phyloP scores from a whole-genome alignment of 208 protist species.

The Trypanosoma platydactyli region DNA sequence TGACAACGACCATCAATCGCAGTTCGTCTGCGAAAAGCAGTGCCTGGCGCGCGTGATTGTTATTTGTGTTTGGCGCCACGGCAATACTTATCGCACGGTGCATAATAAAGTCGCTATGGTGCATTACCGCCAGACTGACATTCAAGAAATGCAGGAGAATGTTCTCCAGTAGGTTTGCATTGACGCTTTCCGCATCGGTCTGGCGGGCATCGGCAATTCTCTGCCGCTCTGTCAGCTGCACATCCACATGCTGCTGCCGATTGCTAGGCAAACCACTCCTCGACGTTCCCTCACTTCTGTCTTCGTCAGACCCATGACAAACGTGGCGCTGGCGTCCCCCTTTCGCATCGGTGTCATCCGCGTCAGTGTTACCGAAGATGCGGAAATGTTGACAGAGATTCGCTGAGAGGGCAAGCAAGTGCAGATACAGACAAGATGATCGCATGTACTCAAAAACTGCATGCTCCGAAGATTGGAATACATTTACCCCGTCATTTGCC shows the following conservation, averaged over 20 bases:
- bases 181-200: constrained; percentile 44
- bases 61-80: constrained; percentile 18
- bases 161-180: constrained; percentile 55
- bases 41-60: constrained; percentile 20
- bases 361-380: constrained; percentile 28
- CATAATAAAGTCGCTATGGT: constrained; percentile 61
- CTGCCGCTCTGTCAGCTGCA: constrained; percentile 12
- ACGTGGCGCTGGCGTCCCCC: neutral
- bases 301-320: constrained; percentile 14
- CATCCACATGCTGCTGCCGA: neutral
- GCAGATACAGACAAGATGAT: constrained; percentile 52
- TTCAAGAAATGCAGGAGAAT: constrained; percentile 75
- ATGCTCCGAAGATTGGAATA: constrained; percentile 36
- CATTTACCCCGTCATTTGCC: neutral
- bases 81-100: constrained; percentile 51
- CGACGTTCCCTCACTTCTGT: neutral
- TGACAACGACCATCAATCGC: constrained; percentile 44
- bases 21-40: constrained; percentile 62
- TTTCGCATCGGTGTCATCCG: neutral
- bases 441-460: constrained; percentile 62
- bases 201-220: constrained; percentile 34
- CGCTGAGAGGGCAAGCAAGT: constrained; percentile 49
- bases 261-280: neutral
- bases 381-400: constrained; percentile 39
- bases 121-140: constrained; percentile 41